Evolutionary conservation across 192 early-diverging fungal species (phyloP).

Genomic region (Pilobolus umbonatus): DNA sequence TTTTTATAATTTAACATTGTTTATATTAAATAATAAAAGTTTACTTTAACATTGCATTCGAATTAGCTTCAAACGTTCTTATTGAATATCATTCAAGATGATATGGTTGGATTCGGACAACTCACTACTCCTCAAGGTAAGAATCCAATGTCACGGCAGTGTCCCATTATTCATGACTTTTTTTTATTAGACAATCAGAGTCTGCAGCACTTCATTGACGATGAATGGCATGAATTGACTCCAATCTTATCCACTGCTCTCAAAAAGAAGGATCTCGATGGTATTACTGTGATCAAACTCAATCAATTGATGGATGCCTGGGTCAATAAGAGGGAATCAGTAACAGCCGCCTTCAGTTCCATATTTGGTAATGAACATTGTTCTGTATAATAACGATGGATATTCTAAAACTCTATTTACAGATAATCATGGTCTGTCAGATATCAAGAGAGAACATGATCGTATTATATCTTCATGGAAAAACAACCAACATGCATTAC

Average conservation of each 20-base stretch:
- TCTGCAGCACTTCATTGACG: background rate
- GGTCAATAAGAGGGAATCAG: background rate
- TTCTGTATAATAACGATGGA: background rate
- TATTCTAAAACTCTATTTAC: background rate
- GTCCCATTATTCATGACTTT: background rate
- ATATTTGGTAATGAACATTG: slow-evolving; percentile 2
- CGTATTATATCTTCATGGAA: slow-evolving; percentile 1
- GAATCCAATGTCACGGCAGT: background rate
- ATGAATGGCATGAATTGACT: background rate
- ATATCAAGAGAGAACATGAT: background rate
- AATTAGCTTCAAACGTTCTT: slow-evolving; percentile 6
- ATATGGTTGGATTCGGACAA: background rate
- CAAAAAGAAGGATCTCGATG: background rate
- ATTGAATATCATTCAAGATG: slow-evolving; percentile 2
- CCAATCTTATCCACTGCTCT: background rate
- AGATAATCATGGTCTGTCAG: background rate
- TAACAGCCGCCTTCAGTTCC: background rate
- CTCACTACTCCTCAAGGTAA: background rate
- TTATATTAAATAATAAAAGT: background rate
- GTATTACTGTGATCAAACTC: background rate
- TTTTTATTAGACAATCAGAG: background rate
- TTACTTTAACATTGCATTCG: background rate
- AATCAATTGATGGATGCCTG: background rate
- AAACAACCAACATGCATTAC: background rate
- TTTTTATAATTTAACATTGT: background rate